These are phyloP conservation scores for Sarocladium kiliense DNA, from an alignment of 2,329 filamentous ascomycete genomes.

Conservation along the genomic window DNA sequence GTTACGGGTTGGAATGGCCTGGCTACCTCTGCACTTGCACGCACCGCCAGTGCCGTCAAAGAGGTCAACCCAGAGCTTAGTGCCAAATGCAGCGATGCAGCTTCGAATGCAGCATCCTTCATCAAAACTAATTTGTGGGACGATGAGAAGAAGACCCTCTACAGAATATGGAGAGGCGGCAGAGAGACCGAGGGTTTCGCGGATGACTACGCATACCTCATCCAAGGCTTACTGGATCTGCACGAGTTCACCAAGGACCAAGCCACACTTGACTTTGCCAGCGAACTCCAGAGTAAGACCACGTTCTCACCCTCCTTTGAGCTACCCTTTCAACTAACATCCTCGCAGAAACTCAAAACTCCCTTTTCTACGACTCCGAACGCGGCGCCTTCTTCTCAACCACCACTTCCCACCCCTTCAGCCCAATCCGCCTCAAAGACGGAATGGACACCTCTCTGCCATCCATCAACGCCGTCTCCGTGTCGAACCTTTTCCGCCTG, in stretches of 20 bases:
- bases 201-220: constrained; percentile 90
- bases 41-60: constrained; percentile 64
- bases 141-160: constrained; percentile 53
- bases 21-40: constrained; percentile 75
- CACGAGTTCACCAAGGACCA: constrained; percentile 79
- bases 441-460: constrained; percentile 92
- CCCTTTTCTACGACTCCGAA: constrained; percentile 68
- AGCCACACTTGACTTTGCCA: constrained; percentile 72
- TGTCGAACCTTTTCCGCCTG: constrained; percentile 80
- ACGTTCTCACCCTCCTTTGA: background rate
- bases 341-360: constrained; percentile 61
- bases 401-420: constrained; percentile 54
- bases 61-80: constrained; percentile 53
- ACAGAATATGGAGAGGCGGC: constrained; percentile 67
- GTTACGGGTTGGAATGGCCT: constrained; percentile 86
- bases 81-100: constrained; percentile 57
- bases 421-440: constrained; percentile 84
- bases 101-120: constrained; percentile 64
- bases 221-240: constrained; percentile 75
- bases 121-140: constrained; percentile 73
- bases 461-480: constrained; percentile 83
- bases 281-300: constrained; percentile 65
- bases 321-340: background rate
- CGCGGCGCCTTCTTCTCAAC: constrained; percentile 73
- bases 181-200: constrained; percentile 70